Conservation (phyloP, 306 rosid genomes). For the Corylus heterophylla region DNA sequence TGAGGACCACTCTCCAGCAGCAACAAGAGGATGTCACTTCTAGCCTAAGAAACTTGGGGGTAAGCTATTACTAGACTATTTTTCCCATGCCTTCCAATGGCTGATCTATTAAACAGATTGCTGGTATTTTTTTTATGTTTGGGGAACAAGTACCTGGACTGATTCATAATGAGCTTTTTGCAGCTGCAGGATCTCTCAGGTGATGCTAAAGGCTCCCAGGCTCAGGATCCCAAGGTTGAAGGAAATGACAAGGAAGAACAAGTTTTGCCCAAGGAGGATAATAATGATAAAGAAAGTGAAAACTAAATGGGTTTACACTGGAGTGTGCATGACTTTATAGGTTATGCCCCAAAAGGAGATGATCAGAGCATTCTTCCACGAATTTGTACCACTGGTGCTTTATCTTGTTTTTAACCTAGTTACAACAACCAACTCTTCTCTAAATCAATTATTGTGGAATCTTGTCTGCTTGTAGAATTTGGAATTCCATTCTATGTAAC, state of each 20-base stretch:
- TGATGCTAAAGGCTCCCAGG: constrained; percentile 38
- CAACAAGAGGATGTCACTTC: constrained; percentile 94
- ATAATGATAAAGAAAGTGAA: constrained; percentile 36
- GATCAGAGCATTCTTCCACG: constrained; percentile 5
- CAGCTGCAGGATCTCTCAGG: constrained; percentile 72
- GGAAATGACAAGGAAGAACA: constrained; percentile 12
- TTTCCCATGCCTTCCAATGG: neutral
- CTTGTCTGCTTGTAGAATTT: neutral
- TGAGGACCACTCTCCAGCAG: constrained; percentile 89
- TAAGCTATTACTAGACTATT: constrained; percentile 35
- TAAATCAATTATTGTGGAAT: constrained; percentile 29
- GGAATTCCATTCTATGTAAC: neutral
- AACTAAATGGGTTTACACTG: constrained; percentile 26
- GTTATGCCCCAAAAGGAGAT: constrained; percentile 27
- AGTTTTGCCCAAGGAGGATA: constrained; percentile 37
- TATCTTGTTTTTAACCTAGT: constrained; percentile 27
- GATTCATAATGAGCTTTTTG: constrained; percentile 20
- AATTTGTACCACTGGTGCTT: constrained; percentile 33
- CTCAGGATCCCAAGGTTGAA: constrained; percentile 12
- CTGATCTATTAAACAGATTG: constrained; percentile 8
- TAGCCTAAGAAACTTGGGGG: constrained; percentile 76
- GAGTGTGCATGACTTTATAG: constrained; percentile 20
- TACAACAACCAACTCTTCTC: constrained; percentile 12
- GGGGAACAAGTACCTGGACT: neutral
- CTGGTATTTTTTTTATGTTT: neutral